phyloP scores from a whole-genome alignment of 192 early-diverging fungal species.

The Coemansia sp. region DNA sequence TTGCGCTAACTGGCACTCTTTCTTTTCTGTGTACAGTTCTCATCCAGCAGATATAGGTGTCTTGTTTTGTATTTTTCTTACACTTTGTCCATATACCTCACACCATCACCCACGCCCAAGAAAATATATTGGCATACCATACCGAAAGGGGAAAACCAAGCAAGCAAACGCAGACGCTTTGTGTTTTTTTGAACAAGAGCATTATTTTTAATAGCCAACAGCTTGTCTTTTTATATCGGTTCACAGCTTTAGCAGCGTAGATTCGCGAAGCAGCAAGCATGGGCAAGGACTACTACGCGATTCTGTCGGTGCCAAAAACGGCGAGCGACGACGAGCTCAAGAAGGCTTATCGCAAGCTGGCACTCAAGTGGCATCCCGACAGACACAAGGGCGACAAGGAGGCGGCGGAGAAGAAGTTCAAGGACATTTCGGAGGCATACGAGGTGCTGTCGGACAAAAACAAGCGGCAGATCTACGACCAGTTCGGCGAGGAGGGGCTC shows the following conservation, averaged over 20 bases:
- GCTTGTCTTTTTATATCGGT: too few species aligned
- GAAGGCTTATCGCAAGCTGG: slow-evolving; percentile 75
- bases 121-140: too few species aligned
- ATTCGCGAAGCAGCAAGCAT: slow-evolving; percentile 24
- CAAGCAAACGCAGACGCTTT: too few species aligned
- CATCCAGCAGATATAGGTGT: too few species aligned
- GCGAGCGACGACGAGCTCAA: slow-evolving; percentile 80
- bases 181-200: too few species aligned
- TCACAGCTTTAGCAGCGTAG: neutral
- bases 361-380: slow-evolving; percentile 59
- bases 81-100: too few species aligned
- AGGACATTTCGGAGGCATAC: slow-evolving; percentile 98
- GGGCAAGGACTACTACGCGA: slow-evolving; percentile 96
- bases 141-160: too few species aligned
- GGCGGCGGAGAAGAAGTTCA: slow-evolving; percentile 69
- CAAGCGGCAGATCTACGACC: slow-evolving; percentile 91
- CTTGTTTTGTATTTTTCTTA: neutral
- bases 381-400: slow-evolving; percentile 43
- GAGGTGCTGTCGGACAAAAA: slow-evolving; percentile 91
- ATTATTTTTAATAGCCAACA: too few species aligned
- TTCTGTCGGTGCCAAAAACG: slow-evolving; percentile 72
- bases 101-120: too few species aligned
- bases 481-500: slow-evolving; percentile 90
- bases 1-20: neutral
- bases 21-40: too few species aligned